Percentiles rank a stretch among this genome's conserved stretches.
phyloP scores from a whole-genome alignment of 192 early-diverging fungal species.

The Coemansia sp. region DNA sequence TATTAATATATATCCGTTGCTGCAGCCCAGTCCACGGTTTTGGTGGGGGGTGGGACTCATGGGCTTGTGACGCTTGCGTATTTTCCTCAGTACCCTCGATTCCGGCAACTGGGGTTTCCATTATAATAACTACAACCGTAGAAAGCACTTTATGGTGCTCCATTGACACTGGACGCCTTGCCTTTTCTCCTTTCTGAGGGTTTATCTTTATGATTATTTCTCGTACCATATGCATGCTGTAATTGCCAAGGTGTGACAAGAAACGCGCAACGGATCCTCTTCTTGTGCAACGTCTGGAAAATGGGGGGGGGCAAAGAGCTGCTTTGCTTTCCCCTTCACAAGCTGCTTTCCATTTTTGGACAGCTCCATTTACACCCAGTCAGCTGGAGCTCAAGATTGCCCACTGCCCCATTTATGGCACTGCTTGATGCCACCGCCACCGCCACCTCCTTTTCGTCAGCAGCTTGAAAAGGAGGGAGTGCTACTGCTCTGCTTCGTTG shows the following conservation, averaged over 20 bases:
- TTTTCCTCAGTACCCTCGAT: neutral
- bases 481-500: no score
- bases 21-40: neutral
- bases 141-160: neutral
- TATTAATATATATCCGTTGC: neutral
- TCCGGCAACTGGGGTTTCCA: neutral
- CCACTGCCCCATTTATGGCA: neutral
- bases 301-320: no score
- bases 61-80: neutral
- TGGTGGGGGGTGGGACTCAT: neutral
- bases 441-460: neutral
- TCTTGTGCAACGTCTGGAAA: no score
- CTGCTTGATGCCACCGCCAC: neutral
- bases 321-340: neutral
- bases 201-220: no score
- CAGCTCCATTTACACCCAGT: neutral
- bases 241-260: no score
- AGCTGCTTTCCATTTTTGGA: neutral
- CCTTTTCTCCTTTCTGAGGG: no score
- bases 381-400: neutral
- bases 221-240: no score
- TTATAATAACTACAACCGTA: neutral
- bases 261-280: no score
- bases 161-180: neutral
- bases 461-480: neutral